Conservation (phyloP, 2,329 filamentous ascomycete genomes). For the Pseudopyricularia javanii region DNA sequence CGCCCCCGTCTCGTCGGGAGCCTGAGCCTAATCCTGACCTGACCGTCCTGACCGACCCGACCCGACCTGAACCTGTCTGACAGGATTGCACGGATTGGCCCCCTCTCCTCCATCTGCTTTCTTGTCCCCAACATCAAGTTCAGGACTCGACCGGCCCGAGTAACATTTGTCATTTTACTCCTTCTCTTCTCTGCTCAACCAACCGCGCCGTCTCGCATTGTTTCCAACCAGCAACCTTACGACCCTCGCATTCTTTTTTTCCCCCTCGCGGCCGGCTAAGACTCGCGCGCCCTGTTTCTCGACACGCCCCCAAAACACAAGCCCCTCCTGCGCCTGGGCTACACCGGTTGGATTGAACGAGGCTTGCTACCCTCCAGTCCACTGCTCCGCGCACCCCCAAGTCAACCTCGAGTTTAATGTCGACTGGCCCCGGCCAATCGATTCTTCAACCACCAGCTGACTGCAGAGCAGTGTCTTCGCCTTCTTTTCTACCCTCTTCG, state of each 20-base stretch:
- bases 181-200: not conserved
- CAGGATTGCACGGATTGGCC: not conserved
- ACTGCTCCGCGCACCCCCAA: not conserved
- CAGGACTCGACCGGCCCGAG: not conserved
- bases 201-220: not conserved
- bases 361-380: not conserved
- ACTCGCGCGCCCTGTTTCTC: not conserved
- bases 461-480: not conserved
- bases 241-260: not conserved
- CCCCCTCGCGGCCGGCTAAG: not conserved
- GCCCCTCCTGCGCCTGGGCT: not conserved
- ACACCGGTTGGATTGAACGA: not conserved
- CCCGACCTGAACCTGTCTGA: not conserved
- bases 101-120: not conserved
- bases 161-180: not conserved
- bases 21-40: no score
- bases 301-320: constrained; percentile 1
- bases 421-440: constrained; percentile 1
- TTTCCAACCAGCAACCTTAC: not conserved
- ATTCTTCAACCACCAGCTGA: not conserved
- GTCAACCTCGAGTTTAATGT: constrained; percentile 1
- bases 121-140: not conserved
- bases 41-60: constrained; percentile 1
- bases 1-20: not conserved
- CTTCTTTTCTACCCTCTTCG: not conserved